A percentile compares a stretch with the other conserved stretches of the same genome.
These are phyloP conservation scores for Suillus fuscotomentosus DNA, from an alignment of 768 basidiomycete species.

Conservation along the genomic window DNA sequence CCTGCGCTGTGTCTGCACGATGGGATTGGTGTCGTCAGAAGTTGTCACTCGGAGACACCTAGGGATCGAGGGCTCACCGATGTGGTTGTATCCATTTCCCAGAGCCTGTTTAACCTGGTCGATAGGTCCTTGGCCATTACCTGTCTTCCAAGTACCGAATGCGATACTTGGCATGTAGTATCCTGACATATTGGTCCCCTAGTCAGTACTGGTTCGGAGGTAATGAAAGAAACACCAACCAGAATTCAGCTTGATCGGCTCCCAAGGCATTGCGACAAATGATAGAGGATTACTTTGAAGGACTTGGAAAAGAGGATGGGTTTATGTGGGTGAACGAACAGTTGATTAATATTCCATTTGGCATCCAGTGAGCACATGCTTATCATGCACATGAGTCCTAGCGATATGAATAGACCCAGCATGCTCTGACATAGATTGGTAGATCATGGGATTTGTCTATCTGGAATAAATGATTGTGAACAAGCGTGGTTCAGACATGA, in stretches of 20 bases:
- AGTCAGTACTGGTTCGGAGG: neutral
- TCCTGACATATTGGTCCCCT: neutral
- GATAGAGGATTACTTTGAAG: neutral
- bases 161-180: neutral
- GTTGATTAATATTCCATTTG: neutral
- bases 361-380: neutral
- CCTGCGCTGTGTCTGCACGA: constrained; percentile 54
- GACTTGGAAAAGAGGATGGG: neutral
- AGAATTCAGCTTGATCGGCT: neutral
- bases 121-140: constrained; percentile 48
- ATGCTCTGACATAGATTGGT: neutral
- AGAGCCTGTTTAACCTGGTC: constrained; percentile 63
- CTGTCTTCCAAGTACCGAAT: constrained; percentile 3
- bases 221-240: neutral
- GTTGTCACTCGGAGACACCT: neutral
- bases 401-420: neutral
- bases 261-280: neutral
- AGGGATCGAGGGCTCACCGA: constrained; percentile 40
- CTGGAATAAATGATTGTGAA: neutral
- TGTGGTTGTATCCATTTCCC: constrained; percentile 57
- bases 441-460: neutral
- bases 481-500: neutral
- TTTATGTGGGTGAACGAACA: neutral
- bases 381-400: neutral
- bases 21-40: neutral